These are phyloP conservation scores for Vigna angularis DNA, from an alignment of 306 rosid genomes.

Conservation along the genomic window DNA sequence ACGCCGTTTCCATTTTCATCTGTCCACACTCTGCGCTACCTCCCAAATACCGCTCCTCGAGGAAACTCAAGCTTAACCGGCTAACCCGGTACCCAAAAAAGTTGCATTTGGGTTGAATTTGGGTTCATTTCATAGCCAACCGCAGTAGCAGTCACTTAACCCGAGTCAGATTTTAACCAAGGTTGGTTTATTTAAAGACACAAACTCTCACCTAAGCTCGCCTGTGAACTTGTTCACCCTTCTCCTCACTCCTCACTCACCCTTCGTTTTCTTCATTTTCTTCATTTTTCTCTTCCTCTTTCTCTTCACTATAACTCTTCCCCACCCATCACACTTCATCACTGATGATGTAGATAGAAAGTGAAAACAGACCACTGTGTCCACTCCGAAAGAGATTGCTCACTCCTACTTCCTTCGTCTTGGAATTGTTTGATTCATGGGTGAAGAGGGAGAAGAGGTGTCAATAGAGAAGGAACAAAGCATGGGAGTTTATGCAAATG, in stretches of 20 bases:
- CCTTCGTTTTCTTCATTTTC: too few relatives aligned
- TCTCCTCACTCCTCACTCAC: background rate
- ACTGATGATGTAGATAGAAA: constrained; percentile 53
- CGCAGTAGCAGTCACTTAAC: constrained; percentile 64
- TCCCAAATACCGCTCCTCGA: background rate
- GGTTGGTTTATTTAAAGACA: constrained; percentile 69
- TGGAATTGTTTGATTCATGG: constrained; percentile 62
- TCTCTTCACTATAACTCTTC: background rate
- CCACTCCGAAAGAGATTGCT: constrained; percentile 30
- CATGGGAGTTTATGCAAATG: constrained; percentile 46
- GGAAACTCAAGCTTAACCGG: constrained; percentile 47
- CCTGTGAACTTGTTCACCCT: constrained; percentile 60
- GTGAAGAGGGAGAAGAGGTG: constrained; percentile 58
- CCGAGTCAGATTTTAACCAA: constrained; percentile 78
- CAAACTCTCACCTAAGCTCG: constrained; percentile 46
- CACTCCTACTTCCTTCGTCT: constrained; percentile 17
- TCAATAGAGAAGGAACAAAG: constrained; percentile 39
- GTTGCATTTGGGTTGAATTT: constrained; percentile 75
- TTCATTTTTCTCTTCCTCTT: background rate
- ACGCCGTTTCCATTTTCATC: constrained; percentile 44
- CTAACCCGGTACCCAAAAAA: constrained; percentile 51
- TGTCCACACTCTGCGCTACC: constrained; percentile 12
- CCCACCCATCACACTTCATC: background rate
- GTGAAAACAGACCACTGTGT: background rate
- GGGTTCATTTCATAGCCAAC: constrained; percentile 61